Evolutionary conservation across 164 flowering plant species (phyloP).

Genomic region (Euptelea pleiosperma): DNA sequence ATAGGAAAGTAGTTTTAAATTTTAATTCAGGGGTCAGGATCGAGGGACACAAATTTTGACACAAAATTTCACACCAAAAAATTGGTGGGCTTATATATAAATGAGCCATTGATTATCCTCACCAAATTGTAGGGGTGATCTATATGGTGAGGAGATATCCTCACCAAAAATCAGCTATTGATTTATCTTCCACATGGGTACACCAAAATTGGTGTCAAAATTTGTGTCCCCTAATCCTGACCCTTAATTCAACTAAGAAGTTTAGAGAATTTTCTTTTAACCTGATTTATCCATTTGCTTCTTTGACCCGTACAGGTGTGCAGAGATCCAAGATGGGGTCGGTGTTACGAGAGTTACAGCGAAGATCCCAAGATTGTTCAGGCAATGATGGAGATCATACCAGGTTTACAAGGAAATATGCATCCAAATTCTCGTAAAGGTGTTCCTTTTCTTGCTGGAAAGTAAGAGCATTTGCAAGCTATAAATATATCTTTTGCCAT

Average conservation of each 20-base stretch:
- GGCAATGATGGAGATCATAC: constrained; percentile 61
- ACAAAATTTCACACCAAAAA: too few relatives aligned
- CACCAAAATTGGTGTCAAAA: too few relatives aligned
- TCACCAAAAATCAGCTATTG: too few relatives aligned
- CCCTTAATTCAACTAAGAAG: not conserved
- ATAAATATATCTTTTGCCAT: not conserved
- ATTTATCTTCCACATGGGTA: too few relatives aligned
- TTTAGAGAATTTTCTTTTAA: not conserved
- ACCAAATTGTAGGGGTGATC: not conserved
- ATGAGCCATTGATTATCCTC: not conserved
- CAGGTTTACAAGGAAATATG: constrained; percentile 65
- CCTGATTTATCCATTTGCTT: not conserved
- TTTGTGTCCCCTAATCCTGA: too few relatives aligned
- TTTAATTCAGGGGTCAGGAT: too few relatives aligned
- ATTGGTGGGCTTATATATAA: not conserved
- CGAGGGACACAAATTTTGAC: too few relatives aligned
- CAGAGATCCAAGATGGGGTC: constrained; percentile 79
- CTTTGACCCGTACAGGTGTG: constrained; percentile 40
- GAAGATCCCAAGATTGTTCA: constrained; percentile 59
- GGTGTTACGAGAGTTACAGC: constrained; percentile 75
- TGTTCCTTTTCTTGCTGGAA: constrained; percentile 62
- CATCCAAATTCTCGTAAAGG: constrained; percentile 37
- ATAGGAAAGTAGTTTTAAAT: not conserved
- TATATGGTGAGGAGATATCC: too few relatives aligned
- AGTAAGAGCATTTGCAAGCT: constrained; percentile 23